Percentiles rank a stretch among this genome's conserved stretches.
phyloP scores from a whole-genome alignment of 2,329 filamentous ascomycete species.

The Hymenoscyphus scutula region DNA sequence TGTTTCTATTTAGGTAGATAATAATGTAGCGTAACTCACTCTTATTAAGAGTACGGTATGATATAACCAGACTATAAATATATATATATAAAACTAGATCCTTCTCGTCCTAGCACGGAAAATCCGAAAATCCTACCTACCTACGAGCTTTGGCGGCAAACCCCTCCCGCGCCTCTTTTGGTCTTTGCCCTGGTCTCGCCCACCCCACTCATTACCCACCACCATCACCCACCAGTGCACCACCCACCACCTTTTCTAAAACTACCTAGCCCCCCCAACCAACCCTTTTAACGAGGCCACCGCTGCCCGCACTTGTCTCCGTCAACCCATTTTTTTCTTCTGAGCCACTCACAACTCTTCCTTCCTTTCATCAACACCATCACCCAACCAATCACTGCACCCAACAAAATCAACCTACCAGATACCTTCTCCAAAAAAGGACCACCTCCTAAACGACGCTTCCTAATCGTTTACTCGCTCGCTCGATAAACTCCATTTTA shows the following conservation, averaged over 20 bases:
- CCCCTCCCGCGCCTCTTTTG: not conserved
- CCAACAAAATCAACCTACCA: slow-evolving; percentile 27
- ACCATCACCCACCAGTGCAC: too few species aligned
- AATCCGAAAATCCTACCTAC: slow-evolving; percentile 3
- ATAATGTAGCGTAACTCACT: too few species aligned
- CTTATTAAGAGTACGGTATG: not conserved
- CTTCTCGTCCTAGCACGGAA: not conserved
- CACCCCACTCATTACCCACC: too few species aligned
- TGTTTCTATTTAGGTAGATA: too few species aligned
- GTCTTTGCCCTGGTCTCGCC: too few species aligned
- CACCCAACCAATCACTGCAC: slow-evolving; percentile 27
- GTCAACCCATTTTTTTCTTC: slow-evolving; percentile 13
- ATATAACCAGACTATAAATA: not conserved
- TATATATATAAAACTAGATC: not conserved
- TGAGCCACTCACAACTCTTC: slow-evolving; percentile 22
- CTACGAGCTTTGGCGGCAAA: not conserved
- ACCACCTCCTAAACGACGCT: slow-evolving; percentile 15
- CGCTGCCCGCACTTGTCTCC: not conserved
- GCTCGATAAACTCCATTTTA: slow-evolving; percentile 18
- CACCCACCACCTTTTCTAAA: not conserved
- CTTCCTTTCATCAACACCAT: slow-evolving; percentile 22
- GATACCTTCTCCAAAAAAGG: slow-evolving; percentile 20
- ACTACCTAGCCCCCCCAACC: too few species aligned
- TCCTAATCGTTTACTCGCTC: slow-evolving; percentile 7
- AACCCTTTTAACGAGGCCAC: slow-evolving; percentile 7